Conservation (phyloP, 2,329 filamentous ascomycete species). For the Colletotrichum sp. region DNA sequence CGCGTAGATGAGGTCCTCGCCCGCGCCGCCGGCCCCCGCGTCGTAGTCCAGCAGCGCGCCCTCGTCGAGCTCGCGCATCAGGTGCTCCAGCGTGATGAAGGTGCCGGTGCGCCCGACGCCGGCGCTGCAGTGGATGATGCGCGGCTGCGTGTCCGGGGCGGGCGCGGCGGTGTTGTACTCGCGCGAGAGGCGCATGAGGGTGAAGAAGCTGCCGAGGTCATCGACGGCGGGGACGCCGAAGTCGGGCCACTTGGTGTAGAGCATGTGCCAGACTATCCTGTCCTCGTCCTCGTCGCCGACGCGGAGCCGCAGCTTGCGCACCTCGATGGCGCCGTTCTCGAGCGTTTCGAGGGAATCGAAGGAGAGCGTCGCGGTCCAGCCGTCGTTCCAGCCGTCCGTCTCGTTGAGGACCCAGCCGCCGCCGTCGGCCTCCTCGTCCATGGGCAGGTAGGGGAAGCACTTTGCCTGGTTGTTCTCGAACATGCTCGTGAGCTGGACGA, state of each 20-base stretch:
- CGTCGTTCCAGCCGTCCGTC: slow-evolving; percentile 67
- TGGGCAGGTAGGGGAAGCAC: slow-evolving; percentile 88
- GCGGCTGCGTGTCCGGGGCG: slow-evolving; percentile 55
- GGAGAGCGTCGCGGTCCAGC: slow-evolving; percentile 71
- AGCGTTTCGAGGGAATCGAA: slow-evolving; percentile 67
- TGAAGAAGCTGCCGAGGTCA: slow-evolving; percentile 71
- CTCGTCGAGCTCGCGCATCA: slow-evolving; percentile 80
- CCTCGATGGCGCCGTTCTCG: slow-evolving; percentile 65
- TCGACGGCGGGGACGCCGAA: slow-evolving; percentile 79
- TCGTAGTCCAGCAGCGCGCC: slow-evolving; percentile 66
- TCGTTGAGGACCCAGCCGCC: slow-evolving; percentile 65
- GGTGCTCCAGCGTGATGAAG: slow-evolving; percentile 94
- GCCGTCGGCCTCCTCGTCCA: slow-evolving; percentile 55
- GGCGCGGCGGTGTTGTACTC: slow-evolving; percentile 51
- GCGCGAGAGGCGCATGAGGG: slow-evolving; percentile 71
- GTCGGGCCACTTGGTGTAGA: slow-evolving; percentile 90
- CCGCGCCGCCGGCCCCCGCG: slow-evolving; percentile 25
- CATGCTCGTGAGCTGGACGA: slow-evolving; percentile 94
- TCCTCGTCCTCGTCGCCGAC: slow-evolving; percentile 46
- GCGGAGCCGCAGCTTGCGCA: slow-evolving; percentile 73
- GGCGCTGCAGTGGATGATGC: slow-evolving; percentile 87
- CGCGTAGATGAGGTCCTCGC: slow-evolving; percentile 72
- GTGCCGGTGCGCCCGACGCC: slow-evolving; percentile 94
- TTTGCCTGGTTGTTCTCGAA: slow-evolving; percentile 80
- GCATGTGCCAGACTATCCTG: slow-evolving; percentile 75